Evolutionary conservation across 352 stramenopile genomes (phyloP).

Genomic region (Phytophthora agathidicida): DNA sequence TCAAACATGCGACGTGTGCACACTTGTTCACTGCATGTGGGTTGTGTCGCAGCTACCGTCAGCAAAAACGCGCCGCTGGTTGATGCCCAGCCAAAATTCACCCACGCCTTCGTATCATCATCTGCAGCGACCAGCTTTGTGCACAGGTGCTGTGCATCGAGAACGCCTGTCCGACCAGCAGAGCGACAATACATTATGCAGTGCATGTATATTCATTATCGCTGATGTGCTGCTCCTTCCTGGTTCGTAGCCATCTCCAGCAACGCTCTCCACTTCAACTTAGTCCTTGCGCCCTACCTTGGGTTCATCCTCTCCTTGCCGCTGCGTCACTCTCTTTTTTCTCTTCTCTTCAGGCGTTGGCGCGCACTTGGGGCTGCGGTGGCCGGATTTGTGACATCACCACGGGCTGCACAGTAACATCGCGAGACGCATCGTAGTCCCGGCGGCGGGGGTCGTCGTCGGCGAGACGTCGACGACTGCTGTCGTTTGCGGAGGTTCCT

Average conservation of each 20-base stretch:
- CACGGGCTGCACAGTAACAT: constrained; percentile 36
- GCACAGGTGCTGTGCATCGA: neutral
- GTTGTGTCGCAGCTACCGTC: constrained; percentile 18
- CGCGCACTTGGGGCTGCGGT: constrained; percentile 22
- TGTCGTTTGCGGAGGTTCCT: constrained; percentile 7
- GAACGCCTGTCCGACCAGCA: neutral
- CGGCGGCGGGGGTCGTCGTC: constrained; percentile 27
- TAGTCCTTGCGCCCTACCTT: neutral
- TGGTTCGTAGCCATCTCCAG: constrained; percentile 4
- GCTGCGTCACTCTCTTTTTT: neutral
- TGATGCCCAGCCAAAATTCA: constrained; percentile 10
- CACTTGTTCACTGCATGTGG: constrained; percentile 9
- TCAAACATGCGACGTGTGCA: constrained; percentile 22
- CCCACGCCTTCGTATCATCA: constrained; percentile 21
- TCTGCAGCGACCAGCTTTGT: neutral
- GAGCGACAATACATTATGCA: no score
- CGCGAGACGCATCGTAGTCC: constrained; percentile 27
- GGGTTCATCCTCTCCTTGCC: neutral
- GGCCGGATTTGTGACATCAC: constrained; percentile 35
- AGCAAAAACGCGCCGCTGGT: constrained; percentile 11
- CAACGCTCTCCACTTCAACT: constrained; percentile 6
- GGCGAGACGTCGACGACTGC: constrained; percentile 17
- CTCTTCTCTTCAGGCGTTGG: neutral
- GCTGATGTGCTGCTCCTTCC: constrained; percentile 3
- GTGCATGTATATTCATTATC: constrained; percentile 29